Evolutionary conservation across 1,139 yeast species (phyloP), one percentile per base, ranked within the genome.

Genomic region (Groenewaldozyma sp.): DNA sequence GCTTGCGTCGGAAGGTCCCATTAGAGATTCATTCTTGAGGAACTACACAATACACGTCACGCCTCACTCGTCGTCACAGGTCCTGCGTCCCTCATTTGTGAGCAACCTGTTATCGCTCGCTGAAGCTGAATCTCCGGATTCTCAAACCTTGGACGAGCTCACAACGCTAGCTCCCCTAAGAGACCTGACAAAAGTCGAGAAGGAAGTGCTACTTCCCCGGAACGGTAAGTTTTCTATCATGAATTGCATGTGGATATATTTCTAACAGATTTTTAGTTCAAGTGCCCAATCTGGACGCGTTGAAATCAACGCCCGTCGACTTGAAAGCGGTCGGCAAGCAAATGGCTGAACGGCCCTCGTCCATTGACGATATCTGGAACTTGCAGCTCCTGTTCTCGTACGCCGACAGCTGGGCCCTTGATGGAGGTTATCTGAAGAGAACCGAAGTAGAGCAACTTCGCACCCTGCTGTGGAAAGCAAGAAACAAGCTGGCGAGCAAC

Each of bases 311-410:
- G 24, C 70, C 75, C 11, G 61, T 75, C 22, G 86, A 80, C 52
- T 67, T 71, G 46, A 76, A 76, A 50, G 56, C 74, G 26, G 78
- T 78, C 44, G 56, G 80, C 31, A 62, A 62, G 26, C 54, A 58
- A 3, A 61, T 73, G 51, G 77, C 77, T 1, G 47, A 49, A 13
- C 46, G 50, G 1, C 82, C 86, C 0, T 44, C 50, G 17, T 55
- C 58, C 1, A 54, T 67, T 2, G 82, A 79, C 41, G 82, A 79
- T 42, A 56, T 82, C 37, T 77, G 86, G 82, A 80, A 78, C 48
- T 59, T 82, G 44, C 70, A 72, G 45, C 57, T 83, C 31, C 59
- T 83, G 14, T 78, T 82, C 56, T 74, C 79, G 9, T 80, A 71
- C 57, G 70, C 76, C 20, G 84, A 78, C n/a, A 41, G 37, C 14